Percentiles rank a stretch among this genome's conserved stretches.
phyloP scores from a whole-genome alignment of 2,329 filamentous ascomycete genomes.

The Sporothrix pseudoabietina region DNA sequence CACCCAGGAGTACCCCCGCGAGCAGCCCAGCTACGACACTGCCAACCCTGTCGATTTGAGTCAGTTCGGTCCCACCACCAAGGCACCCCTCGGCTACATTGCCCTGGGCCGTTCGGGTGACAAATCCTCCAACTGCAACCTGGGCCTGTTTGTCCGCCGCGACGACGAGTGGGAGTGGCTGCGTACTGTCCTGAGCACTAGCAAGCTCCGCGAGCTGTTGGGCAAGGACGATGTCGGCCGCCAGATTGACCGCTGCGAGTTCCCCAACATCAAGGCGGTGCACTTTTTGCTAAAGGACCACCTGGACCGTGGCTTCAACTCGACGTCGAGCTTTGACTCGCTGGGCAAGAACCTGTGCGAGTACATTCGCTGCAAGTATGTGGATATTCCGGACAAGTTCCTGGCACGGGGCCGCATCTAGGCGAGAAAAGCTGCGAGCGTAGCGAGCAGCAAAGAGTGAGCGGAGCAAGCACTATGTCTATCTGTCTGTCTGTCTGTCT shows the following conservation, averaged over 20 bases:
- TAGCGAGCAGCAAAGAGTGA: constrained; percentile 41
- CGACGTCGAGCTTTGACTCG: constrained; percentile 27
- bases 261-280: constrained; percentile 44
- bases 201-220: constrained; percentile 44
- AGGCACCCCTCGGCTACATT: constrained; percentile 40
- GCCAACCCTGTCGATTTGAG: constrained; percentile 29
- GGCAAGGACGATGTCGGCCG: constrained; percentile 44
- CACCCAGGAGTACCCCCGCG: constrained; percentile 32
- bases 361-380: constrained; percentile 44
- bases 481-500: neutral
- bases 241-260: constrained; percentile 50
- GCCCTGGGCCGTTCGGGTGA: constrained; percentile 46
- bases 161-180: constrained; percentile 52
- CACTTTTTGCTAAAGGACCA: constrained; percentile 35
- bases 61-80: constrained; percentile 33
- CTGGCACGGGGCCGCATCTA: constrained; percentile 36
- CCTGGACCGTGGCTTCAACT: constrained; percentile 41
- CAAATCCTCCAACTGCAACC: constrained; percentile 49
- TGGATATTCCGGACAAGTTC: constrained; percentile 49
- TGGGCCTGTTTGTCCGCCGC: constrained; percentile 50
- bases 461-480: neutral
- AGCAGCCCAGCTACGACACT: constrained; percentile 33
- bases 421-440: constrained; percentile 35
- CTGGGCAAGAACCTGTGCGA: constrained; percentile 32
- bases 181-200: constrained; percentile 45